Percentiles rank a stretch among this genome's conserved stretches.
Evolutionary conservation across 2,329 filamentous ascomycete species (phyloP).

Genomic region (Paradendryphiella salina): DNA sequence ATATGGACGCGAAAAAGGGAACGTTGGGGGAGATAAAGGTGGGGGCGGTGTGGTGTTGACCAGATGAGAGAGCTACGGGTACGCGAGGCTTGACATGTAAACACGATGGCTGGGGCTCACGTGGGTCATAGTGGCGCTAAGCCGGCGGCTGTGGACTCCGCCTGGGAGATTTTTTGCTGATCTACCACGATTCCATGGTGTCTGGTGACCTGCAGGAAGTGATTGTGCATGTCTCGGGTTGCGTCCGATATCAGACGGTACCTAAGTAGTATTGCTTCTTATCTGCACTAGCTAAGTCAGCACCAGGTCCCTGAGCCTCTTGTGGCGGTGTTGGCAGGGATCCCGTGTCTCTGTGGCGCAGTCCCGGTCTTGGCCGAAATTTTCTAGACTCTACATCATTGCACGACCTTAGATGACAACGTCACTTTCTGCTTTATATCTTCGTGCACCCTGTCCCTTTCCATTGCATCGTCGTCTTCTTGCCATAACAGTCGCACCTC

Average conservation of each 20-base stretch:
- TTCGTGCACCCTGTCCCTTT: conserved; percentile 2
- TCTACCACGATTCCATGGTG: conserved; percentile 3
- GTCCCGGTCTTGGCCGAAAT: conserved; percentile 38
- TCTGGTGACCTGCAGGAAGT: not conserved
- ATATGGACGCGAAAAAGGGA: conserved; percentile 18
- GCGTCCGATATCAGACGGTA: not conserved
- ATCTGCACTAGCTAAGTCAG: conserved; percentile 10
- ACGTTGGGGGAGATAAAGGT: conserved; percentile 18
- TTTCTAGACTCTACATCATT: conserved; percentile 26
- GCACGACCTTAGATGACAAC: conserved; percentile 24
- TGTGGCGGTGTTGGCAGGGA: conserved; percentile 9
- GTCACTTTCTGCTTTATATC: conserved; percentile 25
- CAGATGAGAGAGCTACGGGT: conserved; percentile 20
- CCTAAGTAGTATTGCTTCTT: not conserved
- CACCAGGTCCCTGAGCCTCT: conserved; percentile 24
- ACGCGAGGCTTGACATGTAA: conserved; percentile 27
- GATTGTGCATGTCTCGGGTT: not conserved
- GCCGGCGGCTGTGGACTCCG: conserved; percentile 5
- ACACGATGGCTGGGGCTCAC: conserved; percentile 29
- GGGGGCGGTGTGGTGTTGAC: conserved; percentile 29
- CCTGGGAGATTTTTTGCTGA: conserved; percentile 1
- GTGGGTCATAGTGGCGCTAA: conserved; percentile 22
- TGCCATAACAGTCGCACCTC: not conserved
- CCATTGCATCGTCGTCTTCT: not conserved
- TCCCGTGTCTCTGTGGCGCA: conserved; percentile 7